Conservation (phyloP, 352 stramenopile species). For the Phytopythium ostracodes region DNA sequence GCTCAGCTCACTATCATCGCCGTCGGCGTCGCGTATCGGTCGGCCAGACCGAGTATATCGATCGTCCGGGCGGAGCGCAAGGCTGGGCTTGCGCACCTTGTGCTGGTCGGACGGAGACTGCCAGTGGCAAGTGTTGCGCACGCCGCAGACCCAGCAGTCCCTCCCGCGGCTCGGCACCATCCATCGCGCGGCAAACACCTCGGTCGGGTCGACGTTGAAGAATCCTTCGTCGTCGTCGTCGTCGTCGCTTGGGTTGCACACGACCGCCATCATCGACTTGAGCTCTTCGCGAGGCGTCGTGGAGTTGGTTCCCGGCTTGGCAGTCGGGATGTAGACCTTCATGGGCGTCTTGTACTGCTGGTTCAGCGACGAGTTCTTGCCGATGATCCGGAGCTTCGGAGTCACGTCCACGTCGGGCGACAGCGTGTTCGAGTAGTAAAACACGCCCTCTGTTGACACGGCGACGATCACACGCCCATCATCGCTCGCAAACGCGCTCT, state of each 20-base stretch:
- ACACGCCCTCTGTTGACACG: conserved; percentile 63
- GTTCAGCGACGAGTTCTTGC: conserved; percentile 63
- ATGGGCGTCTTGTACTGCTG: conserved; percentile 63
- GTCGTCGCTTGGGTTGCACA: conserved; percentile 69
- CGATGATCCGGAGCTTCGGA: conserved; percentile 50
- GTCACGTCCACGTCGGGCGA: conserved; percentile 15
- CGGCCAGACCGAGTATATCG: conserved; percentile 6
- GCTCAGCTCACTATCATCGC: conserved; percentile 24
- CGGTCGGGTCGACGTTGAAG: conserved; percentile 69
- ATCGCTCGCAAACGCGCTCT: conserved; percentile 63
- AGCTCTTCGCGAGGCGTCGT: conserved; percentile 2
- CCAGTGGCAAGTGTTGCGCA: conserved; percentile 73
- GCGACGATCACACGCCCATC: conserved; percentile 55
- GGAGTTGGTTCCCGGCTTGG: conserved; percentile 7
- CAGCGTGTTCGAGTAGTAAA: conserved; percentile 66
- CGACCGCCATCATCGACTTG: conserved; percentile 63
- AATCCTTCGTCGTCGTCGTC: conserved; percentile 55
- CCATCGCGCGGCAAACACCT: conserved; percentile 62
- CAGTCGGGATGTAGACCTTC: conserved; percentile 58
- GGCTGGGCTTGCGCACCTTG: conserved; percentile 9
- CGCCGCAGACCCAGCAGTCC: conserved; percentile 76
- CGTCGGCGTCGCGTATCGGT: conserved; percentile 6
- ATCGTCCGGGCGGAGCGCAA: conserved; percentile 1
- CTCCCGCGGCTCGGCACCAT: conserved; percentile 53
- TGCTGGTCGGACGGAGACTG: conserved; percentile 33